Conservation (phyloP, 768 basidiomycete species). For the Suillus lakei region DNA sequence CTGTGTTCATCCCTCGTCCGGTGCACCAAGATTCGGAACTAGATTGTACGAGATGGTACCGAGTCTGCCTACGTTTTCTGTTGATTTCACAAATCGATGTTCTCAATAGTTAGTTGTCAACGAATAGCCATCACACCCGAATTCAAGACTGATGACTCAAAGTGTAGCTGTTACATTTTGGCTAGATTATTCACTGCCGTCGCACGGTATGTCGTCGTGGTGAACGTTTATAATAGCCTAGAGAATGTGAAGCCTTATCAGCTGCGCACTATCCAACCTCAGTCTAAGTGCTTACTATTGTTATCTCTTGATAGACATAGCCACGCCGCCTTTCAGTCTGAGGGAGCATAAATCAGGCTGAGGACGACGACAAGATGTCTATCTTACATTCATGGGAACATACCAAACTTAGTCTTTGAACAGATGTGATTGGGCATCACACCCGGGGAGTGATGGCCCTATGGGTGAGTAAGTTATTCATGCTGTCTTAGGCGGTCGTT, state of each 20-base stretch:
- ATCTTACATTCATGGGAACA: too few species aligned
- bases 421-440: too few species aligned
- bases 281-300: neutral
- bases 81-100: neutral
- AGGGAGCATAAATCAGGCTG: neutral
- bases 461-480: neutral
- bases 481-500: neutral
- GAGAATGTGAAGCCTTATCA: neutral
- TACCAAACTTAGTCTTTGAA: too few species aligned
- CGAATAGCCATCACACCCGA: neutral
- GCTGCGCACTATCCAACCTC: neutral
- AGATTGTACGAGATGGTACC: neutral
- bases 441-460: too few species aligned
- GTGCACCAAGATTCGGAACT: neutral
- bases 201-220: slow-evolving; percentile 4
- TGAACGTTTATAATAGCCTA: neutral
- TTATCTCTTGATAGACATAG: neutral
- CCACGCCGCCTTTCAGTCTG: neutral
- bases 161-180: neutral
- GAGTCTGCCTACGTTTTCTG: neutral
- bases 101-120: neutral
- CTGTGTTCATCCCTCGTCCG: neutral
- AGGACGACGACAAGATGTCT: neutral
- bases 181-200: neutral
- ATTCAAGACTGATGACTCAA: neutral